These are phyloP conservation scores for Chlorella vulgaris DNA, from an alignment of 139 green algal species.

Conservation along the genomic window DNA sequence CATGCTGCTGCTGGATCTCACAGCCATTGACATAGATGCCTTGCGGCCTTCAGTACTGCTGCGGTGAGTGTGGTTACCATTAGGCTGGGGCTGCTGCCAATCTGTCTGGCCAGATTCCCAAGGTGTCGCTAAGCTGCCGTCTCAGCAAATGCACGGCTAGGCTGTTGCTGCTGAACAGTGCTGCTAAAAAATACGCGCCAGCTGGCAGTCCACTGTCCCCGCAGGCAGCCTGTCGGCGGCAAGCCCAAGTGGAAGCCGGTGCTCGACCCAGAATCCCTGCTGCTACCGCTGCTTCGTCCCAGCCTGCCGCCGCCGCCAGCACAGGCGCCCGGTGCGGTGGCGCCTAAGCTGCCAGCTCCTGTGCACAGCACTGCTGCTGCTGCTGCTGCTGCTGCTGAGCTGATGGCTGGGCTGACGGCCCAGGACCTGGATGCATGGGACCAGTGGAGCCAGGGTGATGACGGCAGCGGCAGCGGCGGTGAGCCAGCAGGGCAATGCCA, in stretches of 20 bases:
- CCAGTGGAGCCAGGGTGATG: too few relatives aligned
- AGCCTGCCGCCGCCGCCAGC: neutral
- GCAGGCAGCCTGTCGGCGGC: neutral
- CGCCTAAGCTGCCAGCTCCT: too few relatives aligned
- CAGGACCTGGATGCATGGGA: too few relatives aligned
- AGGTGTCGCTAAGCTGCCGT: neutral
- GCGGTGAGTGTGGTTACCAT: neutral
- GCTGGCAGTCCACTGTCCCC: too few relatives aligned
- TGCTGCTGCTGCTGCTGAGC: too few relatives aligned
- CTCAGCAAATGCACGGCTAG: neutral
- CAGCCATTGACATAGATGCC: neutral
- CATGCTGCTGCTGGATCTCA: constrained; percentile 11
- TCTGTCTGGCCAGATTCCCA: neutral
- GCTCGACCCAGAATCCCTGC: constrained; percentile 14
- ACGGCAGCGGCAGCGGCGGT: too few relatives aligned
- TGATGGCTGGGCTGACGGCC: too few relatives aligned
- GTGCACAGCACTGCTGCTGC: constrained; percentile 4
- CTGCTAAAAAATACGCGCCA: too few relatives aligned
- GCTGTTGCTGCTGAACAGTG: too few relatives aligned
- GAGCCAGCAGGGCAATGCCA: too few relatives aligned
- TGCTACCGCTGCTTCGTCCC: constrained; percentile 8
- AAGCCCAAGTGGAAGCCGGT: constrained; percentile 18
- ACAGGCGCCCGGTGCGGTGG: too few relatives aligned
- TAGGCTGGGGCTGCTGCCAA: neutral
- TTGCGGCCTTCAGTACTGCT: constrained; percentile 20